Evolutionary conservation across 768 basidiomycete species (phyloP), one percentile per base, ranked within the genome.

Genomic region (Boletus rex-veris): DNA sequence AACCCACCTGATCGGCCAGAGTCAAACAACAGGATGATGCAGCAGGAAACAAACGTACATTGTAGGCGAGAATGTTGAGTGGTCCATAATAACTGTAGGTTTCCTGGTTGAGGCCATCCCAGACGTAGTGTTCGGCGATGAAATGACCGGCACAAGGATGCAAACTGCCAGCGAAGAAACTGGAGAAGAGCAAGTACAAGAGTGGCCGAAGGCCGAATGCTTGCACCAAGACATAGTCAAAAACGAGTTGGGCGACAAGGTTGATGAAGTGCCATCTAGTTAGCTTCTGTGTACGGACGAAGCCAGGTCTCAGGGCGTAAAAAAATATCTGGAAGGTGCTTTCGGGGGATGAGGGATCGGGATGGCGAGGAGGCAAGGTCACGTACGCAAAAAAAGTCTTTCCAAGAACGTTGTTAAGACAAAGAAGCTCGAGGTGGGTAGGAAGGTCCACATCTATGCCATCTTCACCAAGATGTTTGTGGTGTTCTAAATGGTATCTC

Each of bases 251-350:
- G 7, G 74, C 70, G 51, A 77, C 38, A 55, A 95, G 68, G 73
- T 98, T 97, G 72, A 88, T 71, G 38, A 83, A 64, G 73, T 98
- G 95, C 92, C 93, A 98, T 45, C 70, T 74, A 0, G 92, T 95
- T 15, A 86, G 77, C 11, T 72, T 82, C 64, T 98, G 96, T 6
- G 82, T 75, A 42, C 93, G 88, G 48, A 98, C 88, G 66, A 99
- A 89, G 19, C 90, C 90, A 1, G 97, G 97, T 33, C 97, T 88
- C 52, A 99, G 79, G 41, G 97, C 97, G 70, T 99, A 99, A 76
- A 99, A 99, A 52, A 99, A 72, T 54, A 99, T 92, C 74, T 99
- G 97, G 75, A 98, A 99, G 3, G 92, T 96, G 39, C 94, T 95
- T 65, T 9, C 4, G 10, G n/a, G 30, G 30, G 10, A 38, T 69